Percentiles rank a stretch among this genome's conserved stretches.
These are phyloP conservation scores for Marchantia paleacea DNA, from an alignment of 225 moss, liverwort and hornwort species.

Conservation along the genomic window DNA sequence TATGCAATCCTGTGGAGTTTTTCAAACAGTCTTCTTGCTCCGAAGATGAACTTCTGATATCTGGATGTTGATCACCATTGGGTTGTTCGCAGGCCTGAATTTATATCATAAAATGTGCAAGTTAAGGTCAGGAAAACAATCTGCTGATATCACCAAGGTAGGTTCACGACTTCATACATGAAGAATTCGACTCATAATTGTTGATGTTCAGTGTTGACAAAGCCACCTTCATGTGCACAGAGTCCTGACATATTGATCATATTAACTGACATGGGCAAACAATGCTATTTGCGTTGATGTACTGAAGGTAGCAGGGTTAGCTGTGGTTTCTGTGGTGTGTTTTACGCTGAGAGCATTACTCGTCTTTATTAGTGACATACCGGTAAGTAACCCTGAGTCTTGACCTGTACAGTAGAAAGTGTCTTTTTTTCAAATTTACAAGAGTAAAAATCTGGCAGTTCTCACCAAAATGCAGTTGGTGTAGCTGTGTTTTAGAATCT, in stretches of 20 bases:
- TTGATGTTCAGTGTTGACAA: neutral
- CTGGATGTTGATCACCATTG: neutral
- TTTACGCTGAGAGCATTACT: constrained; percentile 70
- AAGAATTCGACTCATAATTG: neutral
- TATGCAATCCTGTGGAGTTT: no score
- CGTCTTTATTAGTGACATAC: constrained; percentile 68
- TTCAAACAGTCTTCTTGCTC: neutral
- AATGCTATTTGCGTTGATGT: neutral
- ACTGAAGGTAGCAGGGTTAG: constrained; percentile 72
- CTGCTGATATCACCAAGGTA: constrained; percentile 76
- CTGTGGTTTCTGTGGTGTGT: constrained; percentile 77
- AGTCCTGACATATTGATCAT: neutral
- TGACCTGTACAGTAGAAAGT: neutral
- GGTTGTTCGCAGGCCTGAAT: constrained; percentile 48
- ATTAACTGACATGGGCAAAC: neutral
- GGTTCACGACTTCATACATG: no score
- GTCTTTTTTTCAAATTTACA: no score
- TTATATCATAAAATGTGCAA: constrained; percentile 85
- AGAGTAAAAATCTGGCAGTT: no score
- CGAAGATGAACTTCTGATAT: no score
- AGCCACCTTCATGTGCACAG: neutral
- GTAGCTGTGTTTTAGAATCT: neutral
- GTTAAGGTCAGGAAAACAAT: constrained; percentile 69
- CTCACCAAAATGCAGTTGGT: no score
- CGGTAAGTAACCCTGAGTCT: constrained; percentile 46